Evolutionary conservation across 495 filamentous ascomycete genomes (phyloP), one percentile per base, ranked within the genome.

Genomic region (Melanomma pulvis-pyrius): DNA sequence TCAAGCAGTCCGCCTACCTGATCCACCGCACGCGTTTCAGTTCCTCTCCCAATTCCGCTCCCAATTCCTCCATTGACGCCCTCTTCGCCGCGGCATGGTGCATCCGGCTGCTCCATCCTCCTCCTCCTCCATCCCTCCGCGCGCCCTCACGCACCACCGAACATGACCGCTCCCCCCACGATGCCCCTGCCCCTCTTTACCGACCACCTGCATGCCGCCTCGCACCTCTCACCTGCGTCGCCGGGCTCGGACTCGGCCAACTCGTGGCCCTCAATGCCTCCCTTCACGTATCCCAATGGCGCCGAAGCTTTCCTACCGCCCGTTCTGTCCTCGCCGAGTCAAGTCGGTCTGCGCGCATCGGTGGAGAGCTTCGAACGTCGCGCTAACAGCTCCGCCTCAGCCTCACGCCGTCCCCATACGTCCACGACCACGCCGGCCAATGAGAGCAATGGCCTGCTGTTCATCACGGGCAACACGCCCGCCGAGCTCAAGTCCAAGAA

Each of bases 381-480:
- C 44, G 39, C 66, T 57, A 60, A 69, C 53, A 17, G 25, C 13
- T 34, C 21, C 15, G 5, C 19, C 30, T 19, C 55, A 44, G 29
- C 7, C 32, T 22, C 47, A 44, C 63, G 12, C 44, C 44, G 41
- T 36, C 58, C 19, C 11, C 41, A 51, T 36, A 26, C 36, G 24
- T 52, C 41, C 12, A 30, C 29, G 12, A 50, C 25, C 17, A 22
- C 58, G 29, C 54, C 46, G 29, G 34, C 67, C 36, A 61, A 65
- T 36, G 51, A 58, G 24, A 46, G 9, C 55, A 24, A 65, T 25
- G 17, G 54, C 54, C 44, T 74, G 0, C 46, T 41, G 7, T 74
- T 69, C 49, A 66, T 74, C 53, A 71, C 65, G 39, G 54, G 59
- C 30, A 74, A 26, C 21, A 61, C 68, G 19, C 69, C 65, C 22